phyloP scores from a whole-genome alignment of 331 rosid genomes.

The Malus hybrid region DNA sequence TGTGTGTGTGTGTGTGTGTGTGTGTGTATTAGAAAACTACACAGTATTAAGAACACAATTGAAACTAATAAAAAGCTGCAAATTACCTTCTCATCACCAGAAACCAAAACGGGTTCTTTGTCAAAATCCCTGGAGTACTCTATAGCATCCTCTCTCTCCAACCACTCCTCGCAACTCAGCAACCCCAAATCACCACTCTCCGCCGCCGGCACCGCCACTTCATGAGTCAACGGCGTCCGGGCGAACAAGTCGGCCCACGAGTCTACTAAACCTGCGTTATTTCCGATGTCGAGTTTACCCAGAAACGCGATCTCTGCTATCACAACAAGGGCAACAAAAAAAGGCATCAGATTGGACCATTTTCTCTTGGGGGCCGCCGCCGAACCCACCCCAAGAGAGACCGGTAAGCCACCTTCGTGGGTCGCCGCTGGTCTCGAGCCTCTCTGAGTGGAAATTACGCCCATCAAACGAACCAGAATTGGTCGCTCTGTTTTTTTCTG shows the following conservation, averaged over 20 bases:
- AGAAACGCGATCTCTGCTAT: conserved; percentile 78
- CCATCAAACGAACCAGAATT: conserved; percentile 33
- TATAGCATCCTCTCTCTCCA: conserved; percentile 74
- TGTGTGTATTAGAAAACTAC: too few relatives aligned
- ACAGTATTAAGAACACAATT: neutral
- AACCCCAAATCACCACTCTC: conserved; percentile 27
- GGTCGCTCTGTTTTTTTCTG: neutral
- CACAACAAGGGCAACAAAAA: conserved; percentile 60
- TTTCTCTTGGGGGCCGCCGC: conserved; percentile 33
- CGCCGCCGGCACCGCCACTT: neutral
- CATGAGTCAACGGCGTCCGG: conserved; percentile 24
- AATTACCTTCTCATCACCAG: conserved; percentile 68
- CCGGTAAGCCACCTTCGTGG: conserved; percentile 34
- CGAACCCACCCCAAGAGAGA: conserved; percentile 16
- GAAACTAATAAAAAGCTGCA: neutral
- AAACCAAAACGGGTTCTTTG: conserved; percentile 59
- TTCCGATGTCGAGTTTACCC: conserved; percentile 71
- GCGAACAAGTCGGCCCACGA: conserved; percentile 60
- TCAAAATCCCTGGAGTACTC: conserved; percentile 61
- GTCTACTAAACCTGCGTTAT: conserved; percentile 66
- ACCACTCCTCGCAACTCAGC: conserved; percentile 68
- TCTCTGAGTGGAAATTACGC: conserved; percentile 43
- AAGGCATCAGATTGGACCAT: conserved; percentile 62
- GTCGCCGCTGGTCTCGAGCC: conserved; percentile 47
- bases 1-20: too few relatives aligned